phyloP scores from a whole-genome alignment of 2,329 filamentous ascomycete genomes.

The Alternaria sp. region DNA sequence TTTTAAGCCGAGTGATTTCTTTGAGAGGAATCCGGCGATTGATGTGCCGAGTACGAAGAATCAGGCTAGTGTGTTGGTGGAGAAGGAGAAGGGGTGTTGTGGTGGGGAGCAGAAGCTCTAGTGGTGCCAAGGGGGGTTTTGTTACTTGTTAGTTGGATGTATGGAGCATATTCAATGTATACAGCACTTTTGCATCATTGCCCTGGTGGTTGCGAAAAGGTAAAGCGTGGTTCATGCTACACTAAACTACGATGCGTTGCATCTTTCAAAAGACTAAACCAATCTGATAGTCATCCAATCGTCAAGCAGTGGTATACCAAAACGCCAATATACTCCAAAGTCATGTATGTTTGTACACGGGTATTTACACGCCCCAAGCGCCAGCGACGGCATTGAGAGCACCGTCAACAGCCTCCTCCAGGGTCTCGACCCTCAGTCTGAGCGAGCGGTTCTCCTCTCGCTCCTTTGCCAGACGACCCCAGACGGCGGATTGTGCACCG shows the following conservation, averaged over 20 bases:
- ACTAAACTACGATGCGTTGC: background rate
- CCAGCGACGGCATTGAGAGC: conserved; percentile 60
- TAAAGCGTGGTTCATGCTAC: background rate
- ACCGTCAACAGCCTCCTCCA: conserved; percentile 63
- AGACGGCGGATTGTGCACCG: conserved; percentile 54
- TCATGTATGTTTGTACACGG: conserved; percentile 1
- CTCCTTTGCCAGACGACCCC: conserved; percentile 58
- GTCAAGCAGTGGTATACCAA: conserved; percentile 4
- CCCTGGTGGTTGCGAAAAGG: background rate
- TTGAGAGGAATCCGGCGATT: conserved; percentile 59
- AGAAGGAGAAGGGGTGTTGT: conserved; percentile 29
- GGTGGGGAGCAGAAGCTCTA: conserved; percentile 24
- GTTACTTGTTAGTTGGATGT: background rate
- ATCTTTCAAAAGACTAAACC: background rate
- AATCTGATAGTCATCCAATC: background rate
- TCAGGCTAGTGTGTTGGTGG: conserved; percentile 35
- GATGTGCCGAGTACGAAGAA: conserved; percentile 56
- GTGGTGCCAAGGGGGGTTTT: background rate
- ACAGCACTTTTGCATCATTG: background rate
- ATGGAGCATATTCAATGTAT: background rate
- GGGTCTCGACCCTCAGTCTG: conserved; percentile 58
- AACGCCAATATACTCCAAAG: conserved; percentile 10
- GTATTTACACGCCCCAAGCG: conserved; percentile 32
- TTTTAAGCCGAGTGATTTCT: conserved; percentile 61
- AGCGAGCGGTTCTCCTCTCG: conserved; percentile 63